Base-by-base conservation (phyloP, 768 basidiomycete genomes). In the Xanthoconium stramineum region DNA sequence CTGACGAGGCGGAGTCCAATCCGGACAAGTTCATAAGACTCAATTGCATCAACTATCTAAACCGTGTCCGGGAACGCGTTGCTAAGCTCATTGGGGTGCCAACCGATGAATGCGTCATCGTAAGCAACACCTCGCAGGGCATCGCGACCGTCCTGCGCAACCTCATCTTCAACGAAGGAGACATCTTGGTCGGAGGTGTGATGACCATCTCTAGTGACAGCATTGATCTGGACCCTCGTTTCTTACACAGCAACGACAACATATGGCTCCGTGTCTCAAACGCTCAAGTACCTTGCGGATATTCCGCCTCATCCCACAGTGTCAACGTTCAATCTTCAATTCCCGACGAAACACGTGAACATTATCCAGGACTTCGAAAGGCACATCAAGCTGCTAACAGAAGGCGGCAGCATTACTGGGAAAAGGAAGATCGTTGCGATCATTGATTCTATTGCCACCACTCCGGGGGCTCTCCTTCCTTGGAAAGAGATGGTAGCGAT, bases 401-500 rank as follows among this genome's bases (percentile, higher is more conserved):
- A 65, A 38, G 30, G 52, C 14, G 50, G 63, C 37, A 57, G 64
- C 4, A 53, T 55, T 2, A 59, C 65, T 3, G 57, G 67, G 17
- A 70, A 75, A 60, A 61, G 67, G 47, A 82, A 84, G 68, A 76
- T 89, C 6, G 75, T 91, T 20, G 84, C 84, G 0, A 67, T 93
- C 37, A 81, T 93, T 12, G 92, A 94, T 65, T 71, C 76, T 33
- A 86, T 94, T 46, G 69, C 75, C 5, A 80, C 86, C 10, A 76
- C 73, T 36, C 90, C 90, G 1, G 89, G 84, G 0, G 75, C 80
- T 7, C 65, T 73, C 3, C 70, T 88, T 54, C 91, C 91, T 1
- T 92, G 89, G 91, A 75, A 83, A 66, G 80, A 82, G 55, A 77
- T 91, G 68, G 83, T 87, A 1, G 67, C 75, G 4, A 72, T 89